A percentile compares a stretch with the other conserved stretches of the same genome.
phyloP scores from a whole-genome alignment of 208 protist species.

The Acanthamoeba healyi region DNA sequence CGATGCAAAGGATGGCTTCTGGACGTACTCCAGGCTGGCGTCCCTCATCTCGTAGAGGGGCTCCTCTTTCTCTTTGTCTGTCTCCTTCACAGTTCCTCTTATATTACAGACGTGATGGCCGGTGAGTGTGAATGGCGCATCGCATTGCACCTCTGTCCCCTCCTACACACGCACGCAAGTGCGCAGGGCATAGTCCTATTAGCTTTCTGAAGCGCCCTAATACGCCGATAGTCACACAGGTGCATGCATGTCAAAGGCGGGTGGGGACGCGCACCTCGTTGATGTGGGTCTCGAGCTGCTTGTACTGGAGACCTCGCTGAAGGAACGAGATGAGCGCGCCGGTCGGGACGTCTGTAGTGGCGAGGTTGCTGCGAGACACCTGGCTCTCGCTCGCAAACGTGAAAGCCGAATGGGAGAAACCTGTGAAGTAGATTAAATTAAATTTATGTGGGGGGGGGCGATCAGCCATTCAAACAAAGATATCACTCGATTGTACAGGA shows the following conservation, averaged over 20 bases:
- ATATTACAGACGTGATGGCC: conserved; percentile 79
- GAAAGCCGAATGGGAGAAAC: conserved; percentile 93
- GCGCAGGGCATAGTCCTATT: background rate
- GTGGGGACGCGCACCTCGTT: no score
- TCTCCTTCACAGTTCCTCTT: background rate
- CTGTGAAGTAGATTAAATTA: conserved; percentile 77
- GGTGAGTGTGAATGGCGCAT: conserved; percentile 79
- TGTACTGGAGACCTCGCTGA: conserved; percentile 94
- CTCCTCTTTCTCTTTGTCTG: conserved; percentile 71
- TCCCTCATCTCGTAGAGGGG: conserved; percentile 67
- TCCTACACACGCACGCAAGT: conserved; percentile 77
- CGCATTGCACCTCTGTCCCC: conserved; percentile 82
- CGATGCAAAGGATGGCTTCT: background rate
- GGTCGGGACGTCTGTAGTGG: conserved; percentile 86
- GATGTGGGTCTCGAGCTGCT: conserved; percentile 91
- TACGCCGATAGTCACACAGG: no score
- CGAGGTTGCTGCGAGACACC: conserved; percentile 89
- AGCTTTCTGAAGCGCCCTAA: background rate
- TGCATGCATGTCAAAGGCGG: no score
- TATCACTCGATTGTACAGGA: conserved; percentile 1
- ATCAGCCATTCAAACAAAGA: conserved; percentile 27
- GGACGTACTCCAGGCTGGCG: conserved; percentile 15
- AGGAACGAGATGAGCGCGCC: conserved; percentile 93
- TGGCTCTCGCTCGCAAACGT: conserved; percentile 92
- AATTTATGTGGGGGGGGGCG: background rate